These are phyloP conservation scores for Verticillium klebahnii DNA, from an alignment of 2,329 filamentous ascomycete species.

Conservation along the genomic window DNA sequence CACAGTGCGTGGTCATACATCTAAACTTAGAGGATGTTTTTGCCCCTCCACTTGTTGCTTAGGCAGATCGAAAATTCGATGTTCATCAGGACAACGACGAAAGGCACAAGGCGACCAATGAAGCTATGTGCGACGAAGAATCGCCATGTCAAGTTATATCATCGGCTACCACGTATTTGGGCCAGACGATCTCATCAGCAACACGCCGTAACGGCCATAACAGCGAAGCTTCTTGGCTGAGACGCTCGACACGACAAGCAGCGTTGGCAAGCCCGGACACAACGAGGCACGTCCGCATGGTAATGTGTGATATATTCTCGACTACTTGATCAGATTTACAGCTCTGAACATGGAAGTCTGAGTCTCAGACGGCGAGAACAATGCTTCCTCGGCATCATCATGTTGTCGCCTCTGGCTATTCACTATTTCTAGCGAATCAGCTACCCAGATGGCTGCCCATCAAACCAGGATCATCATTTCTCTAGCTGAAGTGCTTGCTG, in stretches of 20 bases:
- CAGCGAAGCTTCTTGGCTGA: not conserved
- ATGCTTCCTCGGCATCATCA: too few relatives aligned
- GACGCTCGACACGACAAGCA: not conserved
- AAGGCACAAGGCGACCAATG: too few relatives aligned
- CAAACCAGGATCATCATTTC: not conserved
- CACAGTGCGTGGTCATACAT: not conserved
- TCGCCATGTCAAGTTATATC: too few relatives aligned
- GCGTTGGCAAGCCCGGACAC: not conserved
- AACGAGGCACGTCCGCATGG: not conserved
- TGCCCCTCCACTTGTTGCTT: not conserved
- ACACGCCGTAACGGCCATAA: not conserved
- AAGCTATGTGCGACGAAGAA: too few relatives aligned
- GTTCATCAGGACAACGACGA: too few relatives aligned
- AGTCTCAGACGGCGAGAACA: too few relatives aligned
- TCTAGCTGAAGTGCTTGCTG: conserved; percentile 68
- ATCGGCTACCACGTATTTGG: too few relatives aligned
- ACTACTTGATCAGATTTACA: not conserved
- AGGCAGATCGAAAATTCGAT: not conserved
- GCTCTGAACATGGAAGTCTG: too few relatives aligned
- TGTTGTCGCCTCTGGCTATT: too few relatives aligned
- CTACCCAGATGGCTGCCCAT: not conserved
- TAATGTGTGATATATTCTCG: not conserved
- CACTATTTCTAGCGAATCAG: too few relatives aligned
- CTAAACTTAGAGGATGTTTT: not conserved
- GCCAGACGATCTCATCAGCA: too few relatives aligned